These are phyloP conservation scores for Colletotrichum costaricense DNA, from an alignment of 2,329 filamentous ascomycete genomes.

Conservation along the genomic window DNA sequence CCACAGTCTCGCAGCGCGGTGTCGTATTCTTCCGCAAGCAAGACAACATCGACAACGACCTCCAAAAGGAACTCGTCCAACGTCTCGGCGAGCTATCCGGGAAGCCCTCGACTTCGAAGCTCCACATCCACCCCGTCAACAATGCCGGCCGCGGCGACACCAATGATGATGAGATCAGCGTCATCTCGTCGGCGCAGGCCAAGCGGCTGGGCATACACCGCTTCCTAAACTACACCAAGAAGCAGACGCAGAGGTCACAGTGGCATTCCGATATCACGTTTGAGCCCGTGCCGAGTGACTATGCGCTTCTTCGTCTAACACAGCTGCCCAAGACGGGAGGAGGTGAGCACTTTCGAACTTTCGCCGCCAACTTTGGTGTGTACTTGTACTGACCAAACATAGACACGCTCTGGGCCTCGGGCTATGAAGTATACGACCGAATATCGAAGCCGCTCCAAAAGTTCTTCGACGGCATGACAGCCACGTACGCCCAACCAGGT, in stretches of 20 bases:
- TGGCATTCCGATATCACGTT: conserved; percentile 76
- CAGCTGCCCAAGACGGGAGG: conserved; percentile 66
- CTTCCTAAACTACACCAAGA: conserved; percentile 50
- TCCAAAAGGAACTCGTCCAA: conserved; percentile 74
- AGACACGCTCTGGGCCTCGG: conserved; percentile 71
- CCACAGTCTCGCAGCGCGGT: conserved; percentile 72
- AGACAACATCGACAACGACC: conserved; percentile 67
- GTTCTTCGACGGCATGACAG: conserved; percentile 70
- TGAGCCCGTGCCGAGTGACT: conserved; percentile 72
- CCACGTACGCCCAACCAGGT: conserved; percentile 61
- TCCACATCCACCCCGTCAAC: conserved; percentile 71
- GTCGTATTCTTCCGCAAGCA: conserved; percentile 79
- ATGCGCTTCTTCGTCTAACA: conserved; percentile 65
- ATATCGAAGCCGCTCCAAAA: conserved; percentile 65
- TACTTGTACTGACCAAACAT: not conserved
- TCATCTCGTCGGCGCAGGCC: conserved; percentile 68
- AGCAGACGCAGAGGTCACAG: conserved; percentile 57
- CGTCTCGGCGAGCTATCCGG: conserved; percentile 68
- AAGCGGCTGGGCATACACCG: conserved; percentile 60
- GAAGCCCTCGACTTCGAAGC: conserved; percentile 63
- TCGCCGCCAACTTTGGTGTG: too few relatives aligned
- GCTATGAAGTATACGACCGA: conserved; percentile 70
- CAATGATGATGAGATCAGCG: conserved; percentile 70
- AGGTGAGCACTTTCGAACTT: conserved; percentile 45
- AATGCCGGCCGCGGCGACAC: conserved; percentile 63